Evolutionary conservation across 345 rosid genomes (phyloP), one percentile per base, ranked within the genome.

Genomic region (Draba incana): DNA sequence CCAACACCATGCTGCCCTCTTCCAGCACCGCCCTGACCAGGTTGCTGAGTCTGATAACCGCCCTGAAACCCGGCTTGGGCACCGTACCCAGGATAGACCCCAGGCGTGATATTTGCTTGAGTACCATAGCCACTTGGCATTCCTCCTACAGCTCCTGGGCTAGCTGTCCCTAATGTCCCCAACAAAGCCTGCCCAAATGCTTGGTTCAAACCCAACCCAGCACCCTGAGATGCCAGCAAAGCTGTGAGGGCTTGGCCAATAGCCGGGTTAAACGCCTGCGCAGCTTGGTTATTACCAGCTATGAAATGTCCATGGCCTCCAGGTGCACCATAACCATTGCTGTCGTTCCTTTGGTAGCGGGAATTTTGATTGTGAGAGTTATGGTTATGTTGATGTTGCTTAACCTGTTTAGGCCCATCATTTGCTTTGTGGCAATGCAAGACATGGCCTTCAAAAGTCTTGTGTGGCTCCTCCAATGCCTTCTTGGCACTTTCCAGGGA

Each of bases 221-320:
- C 86, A 68, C 97, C 90, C 60, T 85, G 97, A 35, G 88, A 45
- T 2, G 93, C 86, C 65, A 93, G 74, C 73, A 93, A 77, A 2
- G 97, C 94, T 0, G 98, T 86, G 64, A 93, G 64, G 1, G 98
- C 97, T 67, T n/a, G n/a, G n/a, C n/a, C n/a, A n/a, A 93, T 80
- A 0, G 88, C 88, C 0, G 98, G 98, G 79, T 86, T 86, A 53
- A 92, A 55, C 28, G 79, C 84, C 33, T n/a, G n/a, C n/a, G n/a
- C n/a, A n/a, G n/a, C n/a, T n/a, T 82, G 81, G 66, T 84, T 77
- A 8, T 77, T 77, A 2, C 89, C 88, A 3, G 83, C 82, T 84
- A 88, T 78, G 75, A 85, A 73, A 66, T 88, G 89, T 27, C 89
- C 90, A 10, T 83, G 69, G 2, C 76, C 82, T 23, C 78, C 68